These are phyloP conservation scores for Paraconiothyrium brasiliense DNA, from an alignment of 2,329 filamentous ascomycete species.

Conservation along the genomic window DNA sequence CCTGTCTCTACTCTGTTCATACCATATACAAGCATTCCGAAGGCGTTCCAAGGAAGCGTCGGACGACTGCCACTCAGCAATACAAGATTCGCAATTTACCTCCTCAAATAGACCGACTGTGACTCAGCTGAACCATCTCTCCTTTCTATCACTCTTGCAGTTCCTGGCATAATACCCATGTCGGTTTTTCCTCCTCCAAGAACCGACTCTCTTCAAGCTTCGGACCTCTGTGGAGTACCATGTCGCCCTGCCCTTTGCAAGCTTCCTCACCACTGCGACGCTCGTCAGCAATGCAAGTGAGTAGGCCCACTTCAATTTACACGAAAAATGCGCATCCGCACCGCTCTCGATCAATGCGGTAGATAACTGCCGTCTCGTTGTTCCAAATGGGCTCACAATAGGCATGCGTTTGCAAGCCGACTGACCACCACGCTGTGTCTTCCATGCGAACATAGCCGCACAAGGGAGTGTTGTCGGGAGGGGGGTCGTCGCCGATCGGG, in stretches of 20 bases:
- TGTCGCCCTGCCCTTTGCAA: conserved; percentile 7
- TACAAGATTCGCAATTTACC: neutral
- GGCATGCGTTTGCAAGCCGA: conserved; percentile 12
- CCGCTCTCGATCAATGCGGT: conserved; percentile 11
- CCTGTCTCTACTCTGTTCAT: neutral
- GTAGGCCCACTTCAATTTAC: neutral
- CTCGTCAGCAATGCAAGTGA: neutral
- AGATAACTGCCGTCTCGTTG: conserved; percentile 10
- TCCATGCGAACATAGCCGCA: conserved; percentile 17
- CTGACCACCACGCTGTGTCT: conserved; percentile 2
- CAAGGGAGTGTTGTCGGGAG: conserved; percentile 9
- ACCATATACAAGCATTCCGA: neutral
- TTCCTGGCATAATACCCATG: conserved; percentile 9
- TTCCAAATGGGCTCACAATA: conserved; percentile 15
- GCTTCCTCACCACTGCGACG: conserved; percentile 1
- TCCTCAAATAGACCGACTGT: neutral
- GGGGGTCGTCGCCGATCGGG: neutral
- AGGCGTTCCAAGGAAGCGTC: neutral
- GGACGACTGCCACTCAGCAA: neutral
- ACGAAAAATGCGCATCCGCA: conserved; percentile 16
- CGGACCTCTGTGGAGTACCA: conserved; percentile 6
- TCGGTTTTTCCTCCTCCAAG: conserved; percentile 7
- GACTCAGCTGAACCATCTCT: neutral
- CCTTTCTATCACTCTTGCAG: neutral
- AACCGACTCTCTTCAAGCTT: conserved; percentile 11